Conservation (phyloP, 768 basidiomycete genomes). For the Tricholoma bakamatsutake region DNA sequence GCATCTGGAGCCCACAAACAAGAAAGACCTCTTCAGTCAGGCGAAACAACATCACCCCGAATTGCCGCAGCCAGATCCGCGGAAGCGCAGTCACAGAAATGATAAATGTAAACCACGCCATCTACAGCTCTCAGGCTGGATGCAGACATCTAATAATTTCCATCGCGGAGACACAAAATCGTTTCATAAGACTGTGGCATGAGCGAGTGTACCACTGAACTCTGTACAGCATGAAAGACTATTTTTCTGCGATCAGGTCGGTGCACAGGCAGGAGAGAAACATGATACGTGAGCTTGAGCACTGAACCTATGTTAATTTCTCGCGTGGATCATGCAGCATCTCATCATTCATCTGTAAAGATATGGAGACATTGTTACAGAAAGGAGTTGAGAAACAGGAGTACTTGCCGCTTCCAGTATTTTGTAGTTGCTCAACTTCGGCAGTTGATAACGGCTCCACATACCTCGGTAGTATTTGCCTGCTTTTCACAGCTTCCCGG, state of each 20-base stretch:
- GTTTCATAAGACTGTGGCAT: not conserved
- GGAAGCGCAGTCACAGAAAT: constrained; percentile 10
- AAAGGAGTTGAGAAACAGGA: not conserved
- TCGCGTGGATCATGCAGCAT: not conserved
- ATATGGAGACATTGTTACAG: not conserved
- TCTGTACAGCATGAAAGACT: not conserved
- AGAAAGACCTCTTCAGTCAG: not conserved
- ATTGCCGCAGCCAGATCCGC: not conserved
- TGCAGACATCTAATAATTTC: not conserved
- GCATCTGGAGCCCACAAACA: not conserved
- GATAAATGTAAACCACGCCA: not conserved
- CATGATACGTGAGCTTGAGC: not conserved
- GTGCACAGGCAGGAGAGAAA: not conserved
- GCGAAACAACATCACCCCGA: not conserved
- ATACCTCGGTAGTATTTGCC: not conserved
- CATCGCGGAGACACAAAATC: not conserved
- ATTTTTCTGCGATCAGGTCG: not conserved
- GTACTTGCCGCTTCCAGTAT: not conserved
- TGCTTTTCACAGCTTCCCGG: not conserved
- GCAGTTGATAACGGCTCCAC: not conserved
- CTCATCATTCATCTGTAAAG: not conserved
- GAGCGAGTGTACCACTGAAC: not conserved
- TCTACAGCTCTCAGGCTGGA: not conserved
- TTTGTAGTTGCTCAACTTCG: not conserved
- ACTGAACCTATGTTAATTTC: not conserved